Evolutionary conservation across 1,139 yeast genomes (phyloP).

Genomic region (Candida sanyaensis): DNA sequence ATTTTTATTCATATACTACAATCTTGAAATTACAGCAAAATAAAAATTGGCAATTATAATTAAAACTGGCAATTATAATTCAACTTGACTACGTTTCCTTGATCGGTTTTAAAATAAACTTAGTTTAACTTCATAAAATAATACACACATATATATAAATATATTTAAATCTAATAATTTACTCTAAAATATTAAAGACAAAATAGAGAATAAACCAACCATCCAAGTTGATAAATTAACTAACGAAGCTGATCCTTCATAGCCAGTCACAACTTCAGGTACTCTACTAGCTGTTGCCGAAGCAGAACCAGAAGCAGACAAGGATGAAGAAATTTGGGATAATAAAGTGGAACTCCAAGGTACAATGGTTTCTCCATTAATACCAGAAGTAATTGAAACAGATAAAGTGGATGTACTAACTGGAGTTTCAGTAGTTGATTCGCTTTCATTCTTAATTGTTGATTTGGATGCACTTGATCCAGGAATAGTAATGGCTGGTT

Average conservation of each 20-base stretch:
- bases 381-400: background rate
- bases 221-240: background rate
- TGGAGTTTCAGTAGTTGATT: background rate
- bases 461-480: background rate
- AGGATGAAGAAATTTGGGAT: background rate
- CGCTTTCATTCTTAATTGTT: background rate
- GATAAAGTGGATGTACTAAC: background rate
- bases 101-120: too few species aligned
- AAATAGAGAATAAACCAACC: background rate
- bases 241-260: background rate
- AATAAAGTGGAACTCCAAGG: background rate
- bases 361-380: background rate
- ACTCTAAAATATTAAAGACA: background rate
- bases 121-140: too few species aligned
- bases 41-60: too few species aligned
- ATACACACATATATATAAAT: too few species aligned
- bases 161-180: background rate
- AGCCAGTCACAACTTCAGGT: background rate
- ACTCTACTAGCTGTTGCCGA: background rate
- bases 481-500: background rate
- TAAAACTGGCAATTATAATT: too few species aligned
- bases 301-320: background rate
- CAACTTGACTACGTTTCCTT: too few species aligned
- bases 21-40: too few species aligned
- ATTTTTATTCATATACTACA: too few species aligned